These are phyloP conservation scores for Lupinus albus DNA, from an alignment of 306 rosid genomes.

Conservation along the genomic window DNA sequence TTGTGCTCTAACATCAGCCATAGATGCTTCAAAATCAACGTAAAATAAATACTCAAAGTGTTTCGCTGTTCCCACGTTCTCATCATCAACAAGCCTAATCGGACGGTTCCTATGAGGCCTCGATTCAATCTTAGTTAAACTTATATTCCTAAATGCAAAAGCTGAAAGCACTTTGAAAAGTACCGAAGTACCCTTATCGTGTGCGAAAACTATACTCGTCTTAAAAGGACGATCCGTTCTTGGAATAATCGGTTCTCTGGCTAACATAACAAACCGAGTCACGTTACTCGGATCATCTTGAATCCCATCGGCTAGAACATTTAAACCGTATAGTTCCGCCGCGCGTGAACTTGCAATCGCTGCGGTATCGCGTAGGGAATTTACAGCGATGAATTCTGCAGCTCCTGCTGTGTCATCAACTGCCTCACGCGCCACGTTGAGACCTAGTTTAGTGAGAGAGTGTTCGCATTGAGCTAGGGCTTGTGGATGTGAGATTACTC, in stretches of 20 bases:
- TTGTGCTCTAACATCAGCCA: constrained; percentile 94
- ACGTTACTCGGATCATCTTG: constrained; percentile 95
- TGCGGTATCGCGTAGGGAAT: constrained; percentile 76
- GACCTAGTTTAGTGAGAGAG: constrained; percentile 75
- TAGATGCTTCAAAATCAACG: constrained; percentile 90
- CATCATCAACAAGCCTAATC: constrained; percentile 78
- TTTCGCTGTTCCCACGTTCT: constrained; percentile 92
- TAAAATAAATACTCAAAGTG: constrained; percentile 92
- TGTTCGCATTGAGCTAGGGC: constrained; percentile 90
- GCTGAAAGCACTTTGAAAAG: constrained; percentile 91
- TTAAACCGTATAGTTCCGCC: constrained; percentile 77
- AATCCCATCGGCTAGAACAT: constrained; percentile 76
- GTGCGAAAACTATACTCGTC: constrained; percentile 95
- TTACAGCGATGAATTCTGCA: constrained; percentile 70
- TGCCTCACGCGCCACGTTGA: constrained; percentile 87
- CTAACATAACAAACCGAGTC: constrained; percentile 90
- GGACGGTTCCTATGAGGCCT: constrained; percentile 93
- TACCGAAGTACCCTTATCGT: constrained; percentile 87
- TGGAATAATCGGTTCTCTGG: constrained; percentile 90
- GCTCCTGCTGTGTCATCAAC: constrained; percentile 98
- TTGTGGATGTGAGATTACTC: constrained; percentile 94
- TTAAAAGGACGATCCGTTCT: constrained; percentile 87
- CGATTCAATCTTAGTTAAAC: constrained; percentile 91
- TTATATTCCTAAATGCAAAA: constrained; percentile 86
- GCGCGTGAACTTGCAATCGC: constrained; percentile 92